Evolutionary conservation across 2,329 filamentous ascomycete genomes (phyloP), one percentile per base, ranked within the genome.

Genomic region (Fusarium chuoi): DNA sequence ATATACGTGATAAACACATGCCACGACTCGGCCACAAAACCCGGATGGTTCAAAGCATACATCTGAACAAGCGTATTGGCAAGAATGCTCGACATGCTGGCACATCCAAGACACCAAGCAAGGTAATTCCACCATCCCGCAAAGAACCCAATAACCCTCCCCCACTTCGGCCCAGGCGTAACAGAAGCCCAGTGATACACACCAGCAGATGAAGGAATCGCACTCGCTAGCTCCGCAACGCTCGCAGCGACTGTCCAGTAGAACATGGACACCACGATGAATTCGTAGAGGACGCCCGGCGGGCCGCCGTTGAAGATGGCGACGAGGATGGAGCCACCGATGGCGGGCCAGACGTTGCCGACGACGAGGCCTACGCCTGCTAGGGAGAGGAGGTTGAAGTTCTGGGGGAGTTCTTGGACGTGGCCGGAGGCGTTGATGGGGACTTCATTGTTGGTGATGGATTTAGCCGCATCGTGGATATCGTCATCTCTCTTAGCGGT

Each of bases 161-260:
- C 89, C 81, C 86, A 87, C 61, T 71, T 62, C 30, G 57, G 80
- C 5, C 89, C 89, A 0, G 88, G 87, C 5, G 88, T 90, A 14
- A 90, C 83, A 20, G 88, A 86, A 6, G 89, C 89, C 87, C 88
- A 91, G 75, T 91, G 89, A 65, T 91, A 91, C 10, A 91, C 87
- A 30, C 88, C 89, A 62, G 86, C 87, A 12, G 88, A 86, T 3
- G 88, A 90, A n/a, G 89, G 89, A 69, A 91, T 89, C 24, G 88
- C 87, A 59, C 87, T 89, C 18, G 89, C 88, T 35, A 91, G 82
- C 79, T 91, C 89, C 49, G 89, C 89, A 65, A 91, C 85, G 18
- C 86, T 89, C 9, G 88, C 87, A 0, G 87, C 88, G 30, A 91
- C 84, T 57, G 88, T 81, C 83, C 87, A 89, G 81, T 91, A 91